Conservation (phyloP, 2,329 filamentous ascomycete species). For the Stagonosporopsis chrysanthemi region DNA sequence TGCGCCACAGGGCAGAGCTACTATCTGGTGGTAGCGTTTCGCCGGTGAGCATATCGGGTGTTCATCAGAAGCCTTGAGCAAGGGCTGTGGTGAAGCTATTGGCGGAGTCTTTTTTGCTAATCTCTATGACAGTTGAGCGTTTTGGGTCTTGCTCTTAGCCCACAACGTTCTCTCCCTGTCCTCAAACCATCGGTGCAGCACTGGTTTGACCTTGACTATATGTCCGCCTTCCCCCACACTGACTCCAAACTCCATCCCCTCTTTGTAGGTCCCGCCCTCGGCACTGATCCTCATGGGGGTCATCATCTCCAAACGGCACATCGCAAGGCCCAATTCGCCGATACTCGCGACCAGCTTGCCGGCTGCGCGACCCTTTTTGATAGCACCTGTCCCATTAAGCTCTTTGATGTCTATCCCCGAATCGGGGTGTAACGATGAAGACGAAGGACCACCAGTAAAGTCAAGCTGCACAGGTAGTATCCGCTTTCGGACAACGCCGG, state of each 20-base stretch:
- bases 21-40: not conserved
- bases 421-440: conserved; percentile 30
- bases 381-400: conserved; percentile 52
- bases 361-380: conserved; percentile 67
- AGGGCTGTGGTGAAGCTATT: not conserved
- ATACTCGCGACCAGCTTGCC: conserved; percentile 82
- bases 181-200: conserved; percentile 80
- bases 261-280: conserved; percentile 67
- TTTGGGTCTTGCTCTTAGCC: conserved; percentile 36
- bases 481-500: conserved; percentile 89
- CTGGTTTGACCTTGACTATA: conserved; percentile 60
- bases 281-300: conserved; percentile 78
- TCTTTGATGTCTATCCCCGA: conserved; percentile 62
- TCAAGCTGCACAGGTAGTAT: conserved; percentile 83
- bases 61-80: not conserved
- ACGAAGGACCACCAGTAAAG: conserved; percentile 22
- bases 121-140: not conserved
- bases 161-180: conserved; percentile 47
- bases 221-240: conserved; percentile 22
- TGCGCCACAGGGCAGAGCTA: conserved; percentile 7
- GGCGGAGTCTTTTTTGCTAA: not conserved
- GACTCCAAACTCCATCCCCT: conserved; percentile 61
- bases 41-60: conserved; percentile 4
- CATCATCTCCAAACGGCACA: conserved; percentile 92
- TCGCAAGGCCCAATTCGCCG: conserved; percentile 84